These are phyloP conservation scores for Trichoderma asperelloides DNA, from an alignment of 495 filamentous ascomycete species.

Conservation along the genomic window DNA sequence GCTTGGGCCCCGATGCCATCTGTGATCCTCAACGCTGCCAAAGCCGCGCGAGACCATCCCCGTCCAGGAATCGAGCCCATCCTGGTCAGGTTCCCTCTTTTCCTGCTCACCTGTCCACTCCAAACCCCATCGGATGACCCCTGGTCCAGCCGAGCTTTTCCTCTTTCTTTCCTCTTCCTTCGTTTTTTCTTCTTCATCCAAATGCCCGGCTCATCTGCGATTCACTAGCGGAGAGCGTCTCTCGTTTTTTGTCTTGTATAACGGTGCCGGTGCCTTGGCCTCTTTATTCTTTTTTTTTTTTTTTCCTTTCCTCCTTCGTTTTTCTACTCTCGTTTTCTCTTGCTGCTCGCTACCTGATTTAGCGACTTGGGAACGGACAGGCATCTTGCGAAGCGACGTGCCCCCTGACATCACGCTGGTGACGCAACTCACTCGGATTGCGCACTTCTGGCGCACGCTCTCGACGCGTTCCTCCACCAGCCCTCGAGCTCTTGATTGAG, in stretches of 20 bases:
- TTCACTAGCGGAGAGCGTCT: constrained; percentile 1
- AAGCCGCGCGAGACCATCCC: neutral
- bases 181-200: neutral
- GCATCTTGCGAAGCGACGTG: neutral
- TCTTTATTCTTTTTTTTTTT: neutral
- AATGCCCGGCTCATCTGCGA: neutral
- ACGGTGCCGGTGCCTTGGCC: neutral
- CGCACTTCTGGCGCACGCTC: neutral
- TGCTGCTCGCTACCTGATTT: neutral
- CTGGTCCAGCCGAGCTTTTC: neutral
- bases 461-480: neutral
- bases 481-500: neutral
- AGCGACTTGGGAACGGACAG: neutral
- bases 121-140: neutral
- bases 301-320: neutral
- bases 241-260: neutral
- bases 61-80: neutral
- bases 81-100: neutral
- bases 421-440: neutral
- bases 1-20: constrained; percentile 1
- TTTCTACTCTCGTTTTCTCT: neutral
- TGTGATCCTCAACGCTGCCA: constrained; percentile 1
- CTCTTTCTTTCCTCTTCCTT: neutral
- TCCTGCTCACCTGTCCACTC: constrained; percentile 1
- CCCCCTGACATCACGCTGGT: constrained; percentile 5